These are phyloP conservation scores for Fusarium albosuccineum DNA, from an alignment of 2,329 filamentous ascomycete species.

Conservation along the genomic window DNA sequence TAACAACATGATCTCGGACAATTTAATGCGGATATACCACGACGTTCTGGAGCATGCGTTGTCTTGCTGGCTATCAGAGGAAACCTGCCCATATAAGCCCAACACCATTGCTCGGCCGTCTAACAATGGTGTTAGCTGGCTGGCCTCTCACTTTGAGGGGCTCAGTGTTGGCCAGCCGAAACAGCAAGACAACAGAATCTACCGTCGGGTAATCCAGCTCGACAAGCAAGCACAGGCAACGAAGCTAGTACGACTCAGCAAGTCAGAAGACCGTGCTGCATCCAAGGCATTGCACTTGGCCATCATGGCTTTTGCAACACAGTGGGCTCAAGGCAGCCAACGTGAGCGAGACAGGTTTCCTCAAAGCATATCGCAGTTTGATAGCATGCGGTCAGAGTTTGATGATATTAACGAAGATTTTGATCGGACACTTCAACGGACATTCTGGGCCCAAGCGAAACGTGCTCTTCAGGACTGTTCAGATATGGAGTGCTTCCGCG, in stretches of 20 bases:
- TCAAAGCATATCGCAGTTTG: conserved; percentile 39
- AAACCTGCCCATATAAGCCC: conserved; percentile 63
- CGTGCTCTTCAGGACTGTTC: conserved; percentile 53
- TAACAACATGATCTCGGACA: conserved; percentile 46
- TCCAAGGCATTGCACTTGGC: conserved; percentile 61
- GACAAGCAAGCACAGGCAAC: conserved; percentile 58
- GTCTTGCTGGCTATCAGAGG: conserved; percentile 67
- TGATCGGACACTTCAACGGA: conserved; percentile 53
- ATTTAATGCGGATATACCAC: conserved; percentile 60
- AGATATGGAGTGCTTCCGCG: conserved; percentile 55
- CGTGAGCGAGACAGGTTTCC: conserved; percentile 46
- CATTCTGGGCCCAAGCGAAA: conserved; percentile 56
- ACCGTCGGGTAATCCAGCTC: conserved; percentile 61
- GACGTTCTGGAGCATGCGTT: conserved; percentile 66
- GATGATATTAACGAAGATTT: conserved; percentile 52
- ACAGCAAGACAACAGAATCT: conserved; percentile 59
- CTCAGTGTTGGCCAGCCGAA: conserved; percentile 46
- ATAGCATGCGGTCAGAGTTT: conserved; percentile 42
- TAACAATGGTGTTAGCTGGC: conserved; percentile 47
- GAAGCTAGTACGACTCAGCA: conserved; percentile 56
- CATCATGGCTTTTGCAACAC: conserved; percentile 66
- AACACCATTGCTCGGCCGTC: conserved; percentile 33
- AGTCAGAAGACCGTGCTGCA: conserved; percentile 57
- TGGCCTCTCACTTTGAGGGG: conserved; percentile 45
- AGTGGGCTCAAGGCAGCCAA: conserved; percentile 55